Evolutionary conservation across 768 basidiomycete species (phyloP), one percentile per base, ranked within the genome.

Genomic region (Multifurca ochricompacta): DNA sequence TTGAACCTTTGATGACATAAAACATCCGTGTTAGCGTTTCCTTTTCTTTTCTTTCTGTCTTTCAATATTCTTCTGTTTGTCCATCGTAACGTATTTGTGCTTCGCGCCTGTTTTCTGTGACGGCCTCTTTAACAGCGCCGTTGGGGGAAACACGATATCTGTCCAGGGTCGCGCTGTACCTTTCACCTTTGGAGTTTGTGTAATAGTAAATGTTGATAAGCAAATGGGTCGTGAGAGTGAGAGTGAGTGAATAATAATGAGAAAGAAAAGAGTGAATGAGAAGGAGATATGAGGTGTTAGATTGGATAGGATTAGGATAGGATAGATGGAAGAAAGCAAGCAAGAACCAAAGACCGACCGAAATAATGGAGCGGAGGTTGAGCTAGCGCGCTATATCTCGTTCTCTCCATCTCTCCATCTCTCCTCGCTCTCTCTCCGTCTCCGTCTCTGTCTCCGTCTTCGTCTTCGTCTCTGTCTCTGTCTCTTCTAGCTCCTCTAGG

Each of bases 191-290:
- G 54, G 39, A 32, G 53, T 39, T n/a, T n/a, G 49, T 56, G 55
- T 56, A 56, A 56, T 56, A 52, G 50, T 56, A 56, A 56, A 51
- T 56, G 52, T 56, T 46, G 55, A 51, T 14, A 43, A 56, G 44
- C 45, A 9, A 56, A 34, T 25, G 14, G 28, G 3, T 9, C n/a
- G n/a, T 11, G 6, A 2, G 21, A 27, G 45, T 32, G 53, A 40
- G 45, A 25, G 49, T 27, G 43, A 16, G 25, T 40, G 39, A 1
- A 34, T n/a, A 31, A n/a, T 11, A 25, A 10, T 6, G 48, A 18
- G 16, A 25, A 31, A 16, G 21, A 4, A 1, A n/a, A 31, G 25
- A 10, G 25, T n/a, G 13, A 28, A 9, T 1, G 10, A 5, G 4
- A 18, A 25, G 7, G 3, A 3, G 14, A 18, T 27, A 18, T 34